These are phyloP conservation scores for Fusarium tjaetaba DNA, from an alignment of 2,329 filamentous ascomycete genomes.

Conservation along the genomic window DNA sequence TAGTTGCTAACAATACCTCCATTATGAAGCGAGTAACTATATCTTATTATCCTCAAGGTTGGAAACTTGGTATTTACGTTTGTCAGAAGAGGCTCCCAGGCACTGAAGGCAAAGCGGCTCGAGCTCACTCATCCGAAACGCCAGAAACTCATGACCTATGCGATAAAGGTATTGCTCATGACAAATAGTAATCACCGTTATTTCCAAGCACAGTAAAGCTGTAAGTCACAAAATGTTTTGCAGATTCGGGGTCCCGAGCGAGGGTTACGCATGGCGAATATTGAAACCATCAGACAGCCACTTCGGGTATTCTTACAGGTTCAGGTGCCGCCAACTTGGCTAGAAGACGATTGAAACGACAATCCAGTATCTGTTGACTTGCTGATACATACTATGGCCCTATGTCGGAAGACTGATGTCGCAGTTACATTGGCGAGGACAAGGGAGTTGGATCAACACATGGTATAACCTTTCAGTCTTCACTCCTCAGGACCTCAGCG, in stretches of 20 bases:
- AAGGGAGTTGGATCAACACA: background rate
- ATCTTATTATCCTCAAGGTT: background rate
- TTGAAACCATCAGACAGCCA: background rate
- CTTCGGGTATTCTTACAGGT: background rate
- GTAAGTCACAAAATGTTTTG: background rate
- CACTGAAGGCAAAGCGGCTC: slow-evolving; percentile 9
- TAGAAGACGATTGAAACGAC: background rate
- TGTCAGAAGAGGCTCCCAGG: background rate
- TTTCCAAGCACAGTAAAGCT: background rate
- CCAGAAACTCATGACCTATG: background rate
- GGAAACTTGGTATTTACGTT: background rate
- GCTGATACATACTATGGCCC: background rate
- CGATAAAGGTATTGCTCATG: background rate
- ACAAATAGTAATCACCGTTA: background rate
- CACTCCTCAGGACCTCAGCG: background rate
- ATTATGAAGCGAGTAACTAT: background rate
- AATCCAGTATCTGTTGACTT: background rate
- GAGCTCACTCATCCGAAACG: slow-evolving; percentile 2
- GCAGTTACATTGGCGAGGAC: background rate
- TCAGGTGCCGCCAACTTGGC: background rate
- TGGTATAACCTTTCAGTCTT: background rate
- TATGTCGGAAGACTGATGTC: background rate
- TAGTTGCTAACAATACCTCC: too few relatives aligned
- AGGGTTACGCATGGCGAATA: slow-evolving; percentile 11
- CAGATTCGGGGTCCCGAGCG: slow-evolving; percentile 17